Percentiles rank a stretch among this genome's conserved stretches.
Conservation (phyloP, 371 early-diverging fungal species). For the Entomophthora muscae region DNA sequence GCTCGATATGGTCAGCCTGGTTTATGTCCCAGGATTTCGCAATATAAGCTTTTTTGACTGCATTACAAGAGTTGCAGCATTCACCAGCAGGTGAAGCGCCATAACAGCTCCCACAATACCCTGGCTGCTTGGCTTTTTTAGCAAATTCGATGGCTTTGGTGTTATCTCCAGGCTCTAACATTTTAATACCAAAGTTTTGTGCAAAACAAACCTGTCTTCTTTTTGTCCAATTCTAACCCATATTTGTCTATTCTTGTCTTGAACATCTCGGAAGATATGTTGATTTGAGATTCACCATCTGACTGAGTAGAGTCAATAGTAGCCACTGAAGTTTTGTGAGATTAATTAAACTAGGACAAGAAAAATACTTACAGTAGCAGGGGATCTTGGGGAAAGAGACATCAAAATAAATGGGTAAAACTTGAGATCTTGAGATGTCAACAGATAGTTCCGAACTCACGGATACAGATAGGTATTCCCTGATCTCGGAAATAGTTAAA, state of each 20-base stretch:
- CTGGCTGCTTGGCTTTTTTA: constrained; percentile 1
- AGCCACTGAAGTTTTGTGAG: neutral
- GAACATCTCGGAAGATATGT: constrained; percentile 55
- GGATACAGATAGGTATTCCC: constrained; percentile 47
- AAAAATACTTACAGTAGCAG: constrained; percentile 66
- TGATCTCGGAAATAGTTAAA: constrained; percentile 61
- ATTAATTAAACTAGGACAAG: too few species aligned
- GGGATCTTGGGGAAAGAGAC: constrained; percentile 82
- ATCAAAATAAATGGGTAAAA: constrained; percentile 74
- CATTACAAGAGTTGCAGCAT: constrained; percentile 92
- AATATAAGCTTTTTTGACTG: constrained; percentile 71
- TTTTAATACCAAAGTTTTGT: neutral
- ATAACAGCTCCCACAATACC: constrained; percentile 81
- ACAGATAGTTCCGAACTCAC: constrained; percentile 63
- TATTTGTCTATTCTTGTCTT: constrained; percentile 55
- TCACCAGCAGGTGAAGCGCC: constrained; percentile 41
- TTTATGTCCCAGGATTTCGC: constrained; percentile 64
- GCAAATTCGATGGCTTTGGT: neutral
- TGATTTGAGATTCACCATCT: constrained; percentile 74
- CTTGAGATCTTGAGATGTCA: constrained; percentile 70
- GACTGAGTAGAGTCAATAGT: constrained; percentile 15
- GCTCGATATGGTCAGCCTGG: constrained; percentile 56
- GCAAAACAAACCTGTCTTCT: constrained; percentile 19
- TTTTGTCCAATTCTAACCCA: constrained; percentile 41
- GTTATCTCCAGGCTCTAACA: neutral